phyloP scores from a whole-genome alignment of 345 rosid genomes.

The Eucalyptus sp. region DNA sequence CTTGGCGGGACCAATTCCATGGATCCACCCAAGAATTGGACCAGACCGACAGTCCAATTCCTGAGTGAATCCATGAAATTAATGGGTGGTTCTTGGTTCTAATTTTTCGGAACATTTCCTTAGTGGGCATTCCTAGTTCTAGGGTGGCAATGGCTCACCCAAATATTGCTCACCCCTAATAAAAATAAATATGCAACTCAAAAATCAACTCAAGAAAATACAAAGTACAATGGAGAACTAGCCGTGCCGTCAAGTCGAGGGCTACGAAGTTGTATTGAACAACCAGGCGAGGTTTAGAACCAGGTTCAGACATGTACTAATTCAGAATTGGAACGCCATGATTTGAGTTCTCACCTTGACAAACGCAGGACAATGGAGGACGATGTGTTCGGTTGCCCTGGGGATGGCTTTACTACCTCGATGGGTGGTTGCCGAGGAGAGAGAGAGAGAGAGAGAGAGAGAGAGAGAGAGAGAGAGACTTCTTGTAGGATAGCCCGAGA shows the following conservation, averaged over 20 bases:
- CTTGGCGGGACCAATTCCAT: fast-evolving
- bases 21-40: too few species aligned
- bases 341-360: background rate
- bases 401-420: too few species aligned
- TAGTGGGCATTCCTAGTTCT: too few species aligned
- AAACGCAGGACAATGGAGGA: background rate
- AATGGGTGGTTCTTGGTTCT: fast-evolving
- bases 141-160: too few species aligned
- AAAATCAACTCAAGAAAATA: background rate
- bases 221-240: background rate
- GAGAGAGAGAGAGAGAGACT: too few species aligned
- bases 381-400: too few species aligned
- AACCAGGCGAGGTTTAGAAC: background rate
- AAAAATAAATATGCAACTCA: too few species aligned
- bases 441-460: too few species aligned
- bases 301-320: background rate
- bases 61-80: too few species aligned
- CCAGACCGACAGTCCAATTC: fast-evolving
- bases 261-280: background rate
- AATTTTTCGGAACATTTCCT: fast-evolving
- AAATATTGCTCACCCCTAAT: too few species aligned
- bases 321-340: background rate
- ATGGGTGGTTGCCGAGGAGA: too few species aligned
- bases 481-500: too few species aligned
- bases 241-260: background rate